Percentiles rank a stretch among this genome's conserved stretches.
Evolutionary conservation across 768 basidiomycete species (phyloP).

Genomic region (Saitozyma podzolica): DNA sequence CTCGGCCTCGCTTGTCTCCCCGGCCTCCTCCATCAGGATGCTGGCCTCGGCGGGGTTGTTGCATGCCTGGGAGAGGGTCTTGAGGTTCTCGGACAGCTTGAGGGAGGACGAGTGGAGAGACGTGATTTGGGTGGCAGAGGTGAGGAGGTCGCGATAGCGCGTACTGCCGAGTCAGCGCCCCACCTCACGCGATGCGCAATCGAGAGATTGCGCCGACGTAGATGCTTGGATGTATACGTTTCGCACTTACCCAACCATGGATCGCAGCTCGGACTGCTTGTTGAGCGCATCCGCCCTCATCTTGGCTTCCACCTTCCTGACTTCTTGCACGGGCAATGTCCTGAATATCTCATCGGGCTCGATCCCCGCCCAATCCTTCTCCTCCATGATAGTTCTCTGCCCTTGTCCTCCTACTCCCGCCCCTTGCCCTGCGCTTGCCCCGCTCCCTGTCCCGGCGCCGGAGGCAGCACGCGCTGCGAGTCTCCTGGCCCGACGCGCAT

Average conservation of each 20-base stretch:
- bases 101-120: conserved; percentile 46
- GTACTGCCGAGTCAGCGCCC: conserved; percentile 23
- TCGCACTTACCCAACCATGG: conserved; percentile 47
- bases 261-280: conserved; percentile 50
- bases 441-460: conserved; percentile 3
- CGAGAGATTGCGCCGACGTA: not conserved
- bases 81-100: conserved; percentile 33
- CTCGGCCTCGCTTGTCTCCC: conserved; percentile 22
- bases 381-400: conserved; percentile 1
- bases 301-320: conserved; percentile 47
- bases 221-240: not conserved
- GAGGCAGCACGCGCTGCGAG: conserved; percentile 4
- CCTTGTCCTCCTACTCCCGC: not conserved
- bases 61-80: conserved; percentile 36
- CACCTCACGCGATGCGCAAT: not conserved
- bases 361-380: conserved; percentile 45
- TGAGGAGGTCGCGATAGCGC: conserved; percentile 51
- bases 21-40: conserved; percentile 20
- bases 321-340: conserved; percentile 42
- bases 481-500: conserved; percentile 9
- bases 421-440: not conserved
- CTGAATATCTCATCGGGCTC: conserved; percentile 52
- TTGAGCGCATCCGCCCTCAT: conserved; percentile 46
- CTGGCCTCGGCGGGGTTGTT: conserved; percentile 31
- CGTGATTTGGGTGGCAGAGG: conserved; percentile 50